Percentiles rank a stretch among this genome's conserved stretches.
phyloP scores from a whole-genome alignment of 495 filamentous ascomycete species.

The Neurospora sp. region DNA sequence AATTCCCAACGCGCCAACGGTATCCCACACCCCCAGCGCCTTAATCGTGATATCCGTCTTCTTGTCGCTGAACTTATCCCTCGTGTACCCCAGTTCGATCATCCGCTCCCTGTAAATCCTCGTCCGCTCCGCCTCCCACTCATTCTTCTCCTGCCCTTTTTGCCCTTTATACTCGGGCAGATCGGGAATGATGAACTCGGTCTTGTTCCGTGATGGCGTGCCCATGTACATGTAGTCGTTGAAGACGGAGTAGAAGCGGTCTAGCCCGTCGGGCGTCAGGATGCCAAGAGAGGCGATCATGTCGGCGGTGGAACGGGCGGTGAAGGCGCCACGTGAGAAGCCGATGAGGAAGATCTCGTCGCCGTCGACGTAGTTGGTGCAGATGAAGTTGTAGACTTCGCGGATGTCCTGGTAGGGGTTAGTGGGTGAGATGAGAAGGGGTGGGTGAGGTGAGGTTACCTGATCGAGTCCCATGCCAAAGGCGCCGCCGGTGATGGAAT shows the following conservation, averaged over 20 bases:
- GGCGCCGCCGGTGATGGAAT: constrained; percentile 38
- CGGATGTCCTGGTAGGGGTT: constrained; percentile 35
- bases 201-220: constrained; percentile 3
- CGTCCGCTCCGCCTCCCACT: constrained; percentile 19
- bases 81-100: constrained; percentile 15
- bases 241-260: constrained; percentile 49
- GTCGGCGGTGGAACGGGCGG: constrained; percentile 51
- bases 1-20: constrained; percentile 26
- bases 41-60: constrained; percentile 26
- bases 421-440: not conserved
- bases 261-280: constrained; percentile 49
- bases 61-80: constrained; percentile 18
- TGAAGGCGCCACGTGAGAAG: constrained; percentile 63
- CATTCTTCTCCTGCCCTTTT: constrained; percentile 17
- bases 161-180: constrained; percentile 12
- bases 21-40: constrained; percentile 30
- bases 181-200: constrained; percentile 12
- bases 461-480: constrained; percentile 34
- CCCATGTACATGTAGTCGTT: constrained; percentile 37
- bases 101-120: constrained; percentile 17
- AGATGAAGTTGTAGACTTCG: constrained; percentile 55
- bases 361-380: constrained; percentile 50
- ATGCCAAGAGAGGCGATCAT: constrained; percentile 51
- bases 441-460: too few relatives aligned
- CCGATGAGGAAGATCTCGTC: constrained; percentile 60